Conservation (phyloP, 257 asterid species). For the Jasminum sambac region DNA sequence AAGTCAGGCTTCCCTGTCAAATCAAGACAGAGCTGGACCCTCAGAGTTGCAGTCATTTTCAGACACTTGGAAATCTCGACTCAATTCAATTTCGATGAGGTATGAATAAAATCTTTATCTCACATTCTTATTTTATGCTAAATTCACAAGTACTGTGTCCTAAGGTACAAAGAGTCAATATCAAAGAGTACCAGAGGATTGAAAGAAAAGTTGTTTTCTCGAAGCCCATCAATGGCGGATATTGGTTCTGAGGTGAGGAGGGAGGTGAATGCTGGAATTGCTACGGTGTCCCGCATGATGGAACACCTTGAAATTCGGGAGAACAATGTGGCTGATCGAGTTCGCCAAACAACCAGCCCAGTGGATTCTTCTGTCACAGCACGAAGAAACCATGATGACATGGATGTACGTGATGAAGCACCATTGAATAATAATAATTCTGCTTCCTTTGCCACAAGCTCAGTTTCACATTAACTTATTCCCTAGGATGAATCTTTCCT, state of each 20-base stretch:
- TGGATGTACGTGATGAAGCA: conserved; percentile 30
- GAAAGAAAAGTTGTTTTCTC: conserved; percentile 88
- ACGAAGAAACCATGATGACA: conserved; percentile 39
- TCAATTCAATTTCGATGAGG: conserved; percentile 75
- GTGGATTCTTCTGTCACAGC: conserved; percentile 39
- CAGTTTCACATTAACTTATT: conserved; percentile 37
- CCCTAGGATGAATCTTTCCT: conserved; percentile 39
- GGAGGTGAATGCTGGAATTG: conserved; percentile 78
- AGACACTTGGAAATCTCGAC: conserved; percentile 78
- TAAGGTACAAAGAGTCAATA: conserved; percentile 85
- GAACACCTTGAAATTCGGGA: conserved; percentile 80
- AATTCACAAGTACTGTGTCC: conserved; percentile 9
- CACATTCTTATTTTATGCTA: neutral
- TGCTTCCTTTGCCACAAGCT: conserved; percentile 51
- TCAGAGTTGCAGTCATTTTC: conserved; percentile 73
- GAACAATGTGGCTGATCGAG: conserved; percentile 31
- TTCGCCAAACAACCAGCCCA: conserved; percentile 24
- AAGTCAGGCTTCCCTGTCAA: conserved; percentile 42
- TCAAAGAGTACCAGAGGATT: conserved; percentile 79
- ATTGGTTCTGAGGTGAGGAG: conserved; percentile 72
- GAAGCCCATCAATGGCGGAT: conserved; percentile 75
- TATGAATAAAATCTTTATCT: conserved; percentile 31
- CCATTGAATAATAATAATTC: conserved; percentile 34
- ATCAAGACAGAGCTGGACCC: conserved; percentile 76
- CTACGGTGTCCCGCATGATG: conserved; percentile 86